These are phyloP conservation scores for Podospora pseudoanserina DNA, from an alignment of 495 filamentous ascomycete genomes.

Conservation along the genomic window DNA sequence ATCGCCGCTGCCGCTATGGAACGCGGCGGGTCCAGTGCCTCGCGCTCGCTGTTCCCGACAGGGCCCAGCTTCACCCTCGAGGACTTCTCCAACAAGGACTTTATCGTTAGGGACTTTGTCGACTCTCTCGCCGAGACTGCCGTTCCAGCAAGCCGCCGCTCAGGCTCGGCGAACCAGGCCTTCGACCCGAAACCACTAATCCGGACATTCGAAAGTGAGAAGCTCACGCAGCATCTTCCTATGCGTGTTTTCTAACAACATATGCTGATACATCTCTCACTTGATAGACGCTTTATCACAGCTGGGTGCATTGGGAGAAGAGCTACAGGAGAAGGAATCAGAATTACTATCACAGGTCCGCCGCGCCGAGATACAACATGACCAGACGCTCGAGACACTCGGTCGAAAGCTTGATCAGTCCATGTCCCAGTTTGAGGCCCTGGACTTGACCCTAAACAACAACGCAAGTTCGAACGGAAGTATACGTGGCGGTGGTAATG, in stretches of 20 bases:
- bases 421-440: conserved; percentile 81
- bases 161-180: conserved; percentile 61
- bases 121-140: conserved; percentile 86
- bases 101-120: conserved; percentile 96
- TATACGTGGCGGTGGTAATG: conserved; percentile 56
- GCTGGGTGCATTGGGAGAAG: conserved; percentile 75
- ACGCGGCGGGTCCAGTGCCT: conserved; percentile 42
- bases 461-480: conserved; percentile 35
- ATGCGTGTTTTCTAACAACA: conserved; percentile 18
- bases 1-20: conserved; percentile 41
- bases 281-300: conserved; percentile 62
- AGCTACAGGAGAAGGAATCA: conserved; percentile 80
- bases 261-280: not conserved
- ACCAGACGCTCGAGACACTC: conserved; percentile 77
- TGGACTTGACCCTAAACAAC: conserved; percentile 74
- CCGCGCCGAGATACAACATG: conserved; percentile 87
- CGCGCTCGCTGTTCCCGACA: conserved; percentile 67
- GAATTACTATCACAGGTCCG: conserved; percentile 85
- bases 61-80: conserved; percentile 80
- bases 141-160: conserved; percentile 69
- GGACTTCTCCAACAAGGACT: conserved; percentile 86
- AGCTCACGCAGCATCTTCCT: not conserved
- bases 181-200: conserved; percentile 99
- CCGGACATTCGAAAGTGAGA: conserved; percentile 80
- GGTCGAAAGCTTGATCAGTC: conserved; percentile 86